Percentiles rank a stretch among this genome's conserved stretches.
These are phyloP conservation scores for Coprinopsis sp. DNA, from an alignment of 768 basidiomycete genomes.

Conservation along the genomic window DNA sequence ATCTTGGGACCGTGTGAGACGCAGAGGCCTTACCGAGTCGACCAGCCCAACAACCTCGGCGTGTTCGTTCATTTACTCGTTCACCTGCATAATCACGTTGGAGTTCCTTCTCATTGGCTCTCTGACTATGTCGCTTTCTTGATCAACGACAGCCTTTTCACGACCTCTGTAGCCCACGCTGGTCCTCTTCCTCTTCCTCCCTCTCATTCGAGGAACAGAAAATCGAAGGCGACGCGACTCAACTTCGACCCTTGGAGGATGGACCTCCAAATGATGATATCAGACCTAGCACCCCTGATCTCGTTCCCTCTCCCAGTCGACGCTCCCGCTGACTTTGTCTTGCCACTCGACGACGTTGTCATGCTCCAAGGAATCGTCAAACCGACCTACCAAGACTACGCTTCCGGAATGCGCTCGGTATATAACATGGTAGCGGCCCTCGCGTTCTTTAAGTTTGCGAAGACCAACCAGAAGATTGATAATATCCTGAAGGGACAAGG, in stretches of 20 bases:
- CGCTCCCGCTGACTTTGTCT: not conserved
- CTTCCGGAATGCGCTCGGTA: too few relatives aligned
- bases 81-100: not conserved
- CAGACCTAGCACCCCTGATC: not conserved
- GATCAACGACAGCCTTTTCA: not conserved
- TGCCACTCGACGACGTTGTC: not conserved
- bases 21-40: not conserved
- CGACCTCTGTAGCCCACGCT: not conserved
- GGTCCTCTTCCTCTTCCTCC: not conserved
- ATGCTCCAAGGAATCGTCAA: not conserved
- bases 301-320: not conserved
- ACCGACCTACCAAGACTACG: not conserved
- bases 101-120: not conserved
- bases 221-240: not conserved
- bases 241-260: not conserved
- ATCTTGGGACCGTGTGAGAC: not conserved
- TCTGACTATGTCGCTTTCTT: not conserved
- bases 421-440: too few relatives aligned
- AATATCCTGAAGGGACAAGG: too few relatives aligned
- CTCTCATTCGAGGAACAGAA: not conserved
- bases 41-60: conserved; percentile 1
- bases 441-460: too few relatives aligned
- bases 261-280: not conserved
- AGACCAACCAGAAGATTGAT: too few relatives aligned
- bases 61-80: not conserved